A percentile compares a stretch with the other conserved stretches of the same genome.
phyloP scores from a whole-genome alignment of 1,139 yeast genomes.

The Diutina ranongensis region DNA sequence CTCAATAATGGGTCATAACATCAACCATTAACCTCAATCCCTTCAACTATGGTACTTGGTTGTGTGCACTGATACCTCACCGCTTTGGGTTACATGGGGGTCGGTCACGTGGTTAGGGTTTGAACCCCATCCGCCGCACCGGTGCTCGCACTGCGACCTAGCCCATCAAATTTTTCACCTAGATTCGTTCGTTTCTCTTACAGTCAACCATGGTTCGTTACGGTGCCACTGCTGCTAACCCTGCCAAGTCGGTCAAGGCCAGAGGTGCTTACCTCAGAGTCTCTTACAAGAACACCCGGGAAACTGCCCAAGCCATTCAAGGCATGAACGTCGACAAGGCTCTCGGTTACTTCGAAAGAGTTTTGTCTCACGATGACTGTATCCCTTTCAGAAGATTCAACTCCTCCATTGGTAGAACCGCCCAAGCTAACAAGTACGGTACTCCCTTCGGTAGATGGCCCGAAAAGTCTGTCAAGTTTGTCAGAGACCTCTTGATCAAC shows the following conservation, averaged over 20 bases:
- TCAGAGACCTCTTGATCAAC: constrained; percentile 89
- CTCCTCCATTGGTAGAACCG: constrained; percentile 97
- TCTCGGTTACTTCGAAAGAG: constrained; percentile 92
- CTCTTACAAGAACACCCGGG: constrained; percentile 99
- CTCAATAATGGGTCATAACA: no score
- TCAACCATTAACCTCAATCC: no score
- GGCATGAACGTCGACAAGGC: constrained; percentile 98
- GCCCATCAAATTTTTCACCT: constrained; percentile 5
- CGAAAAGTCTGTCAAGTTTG: constrained; percentile 92
- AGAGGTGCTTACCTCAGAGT: constrained; percentile 99
- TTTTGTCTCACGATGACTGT: constrained; percentile 97
- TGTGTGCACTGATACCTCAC: no score
- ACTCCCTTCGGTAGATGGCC: constrained; percentile 99
- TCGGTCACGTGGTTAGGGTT: constrained; percentile 6
- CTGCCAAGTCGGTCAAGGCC: constrained; percentile 98
- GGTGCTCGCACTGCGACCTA: not conserved
- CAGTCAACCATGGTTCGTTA: constrained; percentile 51
- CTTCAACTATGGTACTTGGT: no score
- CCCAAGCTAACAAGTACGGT: constrained; percentile 99
- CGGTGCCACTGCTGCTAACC: constrained; percentile 99
- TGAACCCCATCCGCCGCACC: not conserved
- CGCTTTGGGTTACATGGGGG: no score
- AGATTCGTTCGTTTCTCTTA: not conserved
- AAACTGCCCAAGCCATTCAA: constrained; percentile 94
- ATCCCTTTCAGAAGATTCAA: constrained; percentile 98